Evolutionary conservation across 768 basidiomycete genomes (phyloP).

Genomic region (Coprinopsis cinerea): DNA sequence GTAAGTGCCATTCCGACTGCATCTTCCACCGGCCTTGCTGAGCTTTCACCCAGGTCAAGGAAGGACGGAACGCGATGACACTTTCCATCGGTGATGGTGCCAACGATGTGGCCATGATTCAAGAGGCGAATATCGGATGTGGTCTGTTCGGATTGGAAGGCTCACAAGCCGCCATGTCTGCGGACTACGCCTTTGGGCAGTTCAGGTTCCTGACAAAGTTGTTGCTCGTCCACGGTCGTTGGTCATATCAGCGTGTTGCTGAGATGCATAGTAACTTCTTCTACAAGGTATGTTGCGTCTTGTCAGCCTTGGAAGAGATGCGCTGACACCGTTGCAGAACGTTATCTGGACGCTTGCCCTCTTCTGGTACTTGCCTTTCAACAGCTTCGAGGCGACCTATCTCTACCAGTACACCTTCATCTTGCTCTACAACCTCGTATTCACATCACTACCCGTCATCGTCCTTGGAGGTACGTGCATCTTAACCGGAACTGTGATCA

Average conservation of each 20-base stretch:
- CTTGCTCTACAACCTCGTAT: conserved; percentile 84
- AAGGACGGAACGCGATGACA: conserved; percentile 94
- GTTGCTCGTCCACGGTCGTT: conserved; percentile 89
- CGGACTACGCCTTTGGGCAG: conserved; percentile 97
- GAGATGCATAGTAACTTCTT: conserved; percentile 99
- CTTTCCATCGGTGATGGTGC: conserved; percentile 95
- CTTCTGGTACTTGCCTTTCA: conserved; percentile 93
- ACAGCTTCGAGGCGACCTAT: conserved; percentile 93
- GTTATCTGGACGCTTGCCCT: conserved; percentile 90
- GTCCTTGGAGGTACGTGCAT: conserved; percentile 71
- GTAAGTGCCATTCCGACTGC: conserved; percentile 35
- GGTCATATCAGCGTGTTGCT: conserved; percentile 94
- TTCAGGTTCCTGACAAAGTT: conserved; percentile 92
- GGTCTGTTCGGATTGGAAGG: conserved; percentile 93
- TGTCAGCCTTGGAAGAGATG: not conserved
- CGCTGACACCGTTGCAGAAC: conserved; percentile 42
- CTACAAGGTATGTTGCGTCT: conserved; percentile 67
- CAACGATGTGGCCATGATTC: conserved; percentile 99
- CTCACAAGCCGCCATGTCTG: conserved; percentile 98
- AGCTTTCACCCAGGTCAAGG: conserved; percentile 64
- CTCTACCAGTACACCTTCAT: conserved; percentile 94
- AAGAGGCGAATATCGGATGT: conserved; percentile 97
- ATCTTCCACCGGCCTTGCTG: conserved; percentile 1
- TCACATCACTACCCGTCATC: conserved; percentile 91
- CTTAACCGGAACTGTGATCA: not conserved